Base-by-base conservation (phyloP, 176 grass and related monocot species). In the Elymus sibiricus region DNA sequence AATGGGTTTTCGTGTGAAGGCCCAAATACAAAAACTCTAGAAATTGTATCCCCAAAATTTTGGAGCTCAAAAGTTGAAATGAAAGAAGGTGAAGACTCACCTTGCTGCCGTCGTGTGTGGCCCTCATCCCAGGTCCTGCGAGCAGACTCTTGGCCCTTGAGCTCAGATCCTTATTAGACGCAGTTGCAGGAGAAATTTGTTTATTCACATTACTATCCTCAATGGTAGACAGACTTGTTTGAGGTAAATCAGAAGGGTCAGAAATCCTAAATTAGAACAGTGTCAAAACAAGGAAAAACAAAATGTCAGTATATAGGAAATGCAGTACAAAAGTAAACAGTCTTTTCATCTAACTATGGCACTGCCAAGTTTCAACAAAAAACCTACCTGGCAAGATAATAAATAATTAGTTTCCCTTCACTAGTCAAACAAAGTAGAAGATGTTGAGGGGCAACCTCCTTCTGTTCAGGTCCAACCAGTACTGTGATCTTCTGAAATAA, bases 371-470 rank as follows among this genome's bases (percentile, higher is more conserved):
- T 61, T 63, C 78, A 70, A 75, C 17, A 70, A 37, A 78, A 70
- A 78, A 75, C 46, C 32, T 93, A 98, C 95, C 95, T 95, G 70
- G 95, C 93, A 49, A 95, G 78, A 84, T 92, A 92, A 82, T 92
- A 98, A 85, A 95, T 80, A 55, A 85, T 81, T 77, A 98, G 70
- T 80, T 93, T 98, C 63, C 93, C 95, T 88, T 98, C 95, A 89
- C 86, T 83, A 61, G 95, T 92, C 82, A 98, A 86, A 90, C 86
- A 98, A 82, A 95, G 90, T 71, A 98, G 74, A 72, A 95, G 79
- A 90, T 93, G 94, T 68, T 88, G 89, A 86, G 95, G 93, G 68
- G 95, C 77, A 55, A 98, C 73, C 86, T 98, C 95, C 84, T 87
- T 85, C 64, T 73, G 81, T 82, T 98, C 89, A 24, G 74, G 42